phyloP scores from a whole-genome alignment of 2,329 filamentous ascomycete species.

The Phyllosticta citriasiana region DNA sequence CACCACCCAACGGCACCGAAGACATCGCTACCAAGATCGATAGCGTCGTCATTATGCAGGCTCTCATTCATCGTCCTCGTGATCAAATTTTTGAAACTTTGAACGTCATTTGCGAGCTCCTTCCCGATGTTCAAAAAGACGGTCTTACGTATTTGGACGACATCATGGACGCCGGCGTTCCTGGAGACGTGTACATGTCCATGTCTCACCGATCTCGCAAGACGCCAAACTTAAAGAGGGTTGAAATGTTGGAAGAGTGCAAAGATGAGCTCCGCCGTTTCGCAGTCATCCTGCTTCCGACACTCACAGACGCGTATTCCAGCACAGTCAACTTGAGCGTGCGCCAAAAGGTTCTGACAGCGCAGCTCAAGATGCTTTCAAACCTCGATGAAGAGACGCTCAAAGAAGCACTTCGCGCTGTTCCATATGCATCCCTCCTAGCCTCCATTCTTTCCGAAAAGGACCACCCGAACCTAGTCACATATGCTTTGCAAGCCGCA shows the following conservation, averaged over 20 bases:
- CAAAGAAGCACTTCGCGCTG: slow-evolving; percentile 71
- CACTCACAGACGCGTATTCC: slow-evolving; percentile 90
- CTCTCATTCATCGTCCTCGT: slow-evolving; percentile 84
- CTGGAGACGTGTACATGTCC: slow-evolving; percentile 35
- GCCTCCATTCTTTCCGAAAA: slow-evolving; percentile 93
- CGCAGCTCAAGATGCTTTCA: slow-evolving; percentile 96
- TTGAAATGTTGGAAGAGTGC: slow-evolving; percentile 75
- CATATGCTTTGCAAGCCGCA: slow-evolving; percentile 77
- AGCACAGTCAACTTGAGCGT: slow-evolving; percentile 95
- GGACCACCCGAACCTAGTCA: slow-evolving; percentile 80
- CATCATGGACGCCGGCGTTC: slow-evolving; percentile 39
- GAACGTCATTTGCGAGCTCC: slow-evolving; percentile 91
- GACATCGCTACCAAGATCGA: slow-evolving; percentile 80
- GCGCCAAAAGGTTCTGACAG: slow-evolving; percentile 85
- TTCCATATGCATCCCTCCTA: slow-evolving; percentile 91
- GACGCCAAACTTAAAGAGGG: slow-evolving; percentile 64
- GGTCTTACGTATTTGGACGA: slow-evolving; percentile 43
- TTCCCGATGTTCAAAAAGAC: slow-evolving; percentile 61
- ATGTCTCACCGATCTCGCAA: slow-evolving; percentile 40
- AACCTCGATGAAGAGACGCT: slow-evolving; percentile 82
- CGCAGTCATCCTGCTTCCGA: slow-evolving; percentile 85
- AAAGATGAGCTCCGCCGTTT: slow-evolving; percentile 83
- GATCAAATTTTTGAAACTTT: slow-evolving; percentile 96
- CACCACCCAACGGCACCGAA: slow-evolving; percentile 68
- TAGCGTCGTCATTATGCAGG: slow-evolving; percentile 97